Conservation (phyloP, 2,329 filamentous ascomycete species). For the Nemania serpens region DNA sequence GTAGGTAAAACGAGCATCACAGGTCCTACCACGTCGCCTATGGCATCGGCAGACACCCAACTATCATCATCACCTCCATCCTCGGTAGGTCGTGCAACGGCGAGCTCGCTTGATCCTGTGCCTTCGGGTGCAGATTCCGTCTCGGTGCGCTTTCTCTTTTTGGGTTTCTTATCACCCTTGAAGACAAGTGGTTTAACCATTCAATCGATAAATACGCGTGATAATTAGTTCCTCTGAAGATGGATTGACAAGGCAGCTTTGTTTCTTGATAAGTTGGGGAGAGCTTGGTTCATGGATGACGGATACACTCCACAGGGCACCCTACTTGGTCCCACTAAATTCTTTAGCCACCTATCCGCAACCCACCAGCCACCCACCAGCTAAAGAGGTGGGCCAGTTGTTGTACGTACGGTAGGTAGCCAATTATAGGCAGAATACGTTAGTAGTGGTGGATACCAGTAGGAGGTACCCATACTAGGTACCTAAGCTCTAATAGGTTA, state of each 20-base stretch:
- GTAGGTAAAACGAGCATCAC: conserved; percentile 82
- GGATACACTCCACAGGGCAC: too few species aligned
- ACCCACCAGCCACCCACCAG: too few species aligned
- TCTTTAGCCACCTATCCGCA: too few species aligned
- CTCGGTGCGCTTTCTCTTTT: conserved; percentile 81
- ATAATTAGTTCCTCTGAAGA: background rate
- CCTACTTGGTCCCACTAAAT: too few species aligned
- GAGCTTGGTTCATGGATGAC: background rate
- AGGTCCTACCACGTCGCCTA: conserved; percentile 78
- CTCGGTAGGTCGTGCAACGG: conserved; percentile 37
- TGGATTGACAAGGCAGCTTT: background rate
- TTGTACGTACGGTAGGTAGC: too few species aligned
- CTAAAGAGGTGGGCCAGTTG: too few species aligned
- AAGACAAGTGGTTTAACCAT: conserved; percentile 93
- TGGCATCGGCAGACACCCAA: conserved; percentile 84
- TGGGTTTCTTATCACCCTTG: conserved; percentile 95
- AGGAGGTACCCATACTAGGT: too few species aligned
- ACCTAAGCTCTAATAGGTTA: too few species aligned
- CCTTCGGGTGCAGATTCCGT: conserved; percentile 36
- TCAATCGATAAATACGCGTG: background rate
- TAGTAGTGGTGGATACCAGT: too few species aligned
- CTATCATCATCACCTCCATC: conserved; percentile 71
- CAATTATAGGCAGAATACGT: too few species aligned
- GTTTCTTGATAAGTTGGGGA: background rate
- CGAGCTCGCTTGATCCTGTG: conserved; percentile 44